Conservation (phyloP, 768 basidiomycete genomes). For the Rhodotorula toruloides region DNA sequence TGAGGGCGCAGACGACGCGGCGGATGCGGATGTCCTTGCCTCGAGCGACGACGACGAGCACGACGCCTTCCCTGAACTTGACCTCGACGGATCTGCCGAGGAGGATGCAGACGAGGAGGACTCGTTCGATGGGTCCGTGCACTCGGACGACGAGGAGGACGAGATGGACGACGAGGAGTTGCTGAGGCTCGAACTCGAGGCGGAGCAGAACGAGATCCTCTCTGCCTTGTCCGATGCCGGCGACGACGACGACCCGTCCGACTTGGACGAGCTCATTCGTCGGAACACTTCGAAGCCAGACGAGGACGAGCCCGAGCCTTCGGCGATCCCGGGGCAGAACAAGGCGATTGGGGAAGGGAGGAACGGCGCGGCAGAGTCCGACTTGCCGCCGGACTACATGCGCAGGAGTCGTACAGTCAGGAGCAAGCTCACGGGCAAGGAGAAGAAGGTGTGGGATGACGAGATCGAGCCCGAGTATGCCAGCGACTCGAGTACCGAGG, state of each 20-base stretch:
- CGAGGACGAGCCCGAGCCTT: conserved; percentile 37
- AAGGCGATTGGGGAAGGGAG: neutral
- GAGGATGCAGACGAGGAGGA: conserved; percentile 49
- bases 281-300: conserved; percentile 40
- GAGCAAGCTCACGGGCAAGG: conserved; percentile 69
- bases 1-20: conserved; percentile 29
- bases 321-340: conserved; percentile 21
- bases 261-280: conserved; percentile 45
- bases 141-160: conserved; percentile 44
- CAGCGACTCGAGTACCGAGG: conserved; percentile 85
- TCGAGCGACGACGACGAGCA: neutral
- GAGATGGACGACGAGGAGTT: conserved; percentile 39
- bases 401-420: conserved; percentile 65
- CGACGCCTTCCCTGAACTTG: conserved; percentile 39
- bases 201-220: conserved; percentile 41
- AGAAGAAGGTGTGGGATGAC: conserved; percentile 40
- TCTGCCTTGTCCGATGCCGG: conserved; percentile 44
- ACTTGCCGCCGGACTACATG: conserved; percentile 45
- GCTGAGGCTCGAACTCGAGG: conserved; percentile 44
- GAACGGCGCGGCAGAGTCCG: conserved; percentile 9
- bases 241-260: conserved; percentile 47
- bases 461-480: conserved; percentile 87
- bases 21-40: conserved; percentile 16
- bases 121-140: conserved; percentile 45
- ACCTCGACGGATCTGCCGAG: conserved; percentile 44